Evolutionary conservation across 2,329 filamentous ascomycete genomes (phyloP), one percentile per base, ranked within the genome.

Genomic region (Xylariaceae sp.): DNA sequence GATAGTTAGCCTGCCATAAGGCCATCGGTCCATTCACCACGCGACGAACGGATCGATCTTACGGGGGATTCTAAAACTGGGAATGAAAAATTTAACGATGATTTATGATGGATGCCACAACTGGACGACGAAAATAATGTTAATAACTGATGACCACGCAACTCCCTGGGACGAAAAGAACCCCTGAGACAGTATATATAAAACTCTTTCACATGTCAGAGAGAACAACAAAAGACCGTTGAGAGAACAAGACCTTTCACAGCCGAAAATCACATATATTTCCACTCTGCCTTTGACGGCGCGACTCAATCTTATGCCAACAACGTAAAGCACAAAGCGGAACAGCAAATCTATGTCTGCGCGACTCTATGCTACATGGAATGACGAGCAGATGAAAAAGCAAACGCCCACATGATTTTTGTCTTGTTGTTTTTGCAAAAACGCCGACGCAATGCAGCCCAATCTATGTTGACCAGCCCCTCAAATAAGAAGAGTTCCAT

Each of bases 131-230:
- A 66, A 61, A 48, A 51, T 69, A 69, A 67, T 66, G 58, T 55
- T 68, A 67, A 69, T 67, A 10, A 52, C 69, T 61, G 63, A 69
- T 57, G 61, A 66, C 52, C 34, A 65, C 53, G 62, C 60, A 62
- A 53, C 54, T 49, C 53, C 56, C 39, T 54, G 45, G 51, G 30
- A 52, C 17, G 15, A 30, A 30, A 30, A 30, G 11, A 30, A 50
- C 48, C 15, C 18, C 34, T 53, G 7, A 18, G 11, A 39, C 11
- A 9, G 18, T 13, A 18, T 37, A 9, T 17, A n/a, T 30, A 48
- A 48, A 18, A 48, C n/a, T 15, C 45, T 9, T 48, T 6, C n/a
- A 48, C 15, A 48, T 48, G 11, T 5, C 17, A 23, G 41, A 35
- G 13, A 15, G 34, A 5, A 41, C 37, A 9, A 45, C 39, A 11